Evolutionary conservation across 2,329 filamentous ascomycete species (phyloP).

Genomic region (Clarireedia hainanense): DNA sequence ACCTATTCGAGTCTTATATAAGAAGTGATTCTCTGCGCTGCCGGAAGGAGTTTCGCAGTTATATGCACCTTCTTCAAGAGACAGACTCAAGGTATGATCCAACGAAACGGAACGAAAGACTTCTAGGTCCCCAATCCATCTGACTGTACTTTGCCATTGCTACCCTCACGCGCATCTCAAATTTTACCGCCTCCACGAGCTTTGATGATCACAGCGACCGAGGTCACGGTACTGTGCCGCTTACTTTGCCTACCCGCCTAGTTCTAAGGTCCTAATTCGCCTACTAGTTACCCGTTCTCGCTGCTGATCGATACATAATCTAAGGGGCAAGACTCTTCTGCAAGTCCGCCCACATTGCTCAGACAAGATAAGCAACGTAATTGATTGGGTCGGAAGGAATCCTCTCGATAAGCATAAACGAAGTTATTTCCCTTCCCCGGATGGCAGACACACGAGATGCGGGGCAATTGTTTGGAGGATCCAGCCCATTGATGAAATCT

Average conservation of each 20-base stretch:
- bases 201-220: background rate
- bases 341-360: background rate
- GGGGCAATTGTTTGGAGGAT: background rate
- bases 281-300: background rate
- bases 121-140: background rate
- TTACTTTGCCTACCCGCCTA: too few relatives aligned
- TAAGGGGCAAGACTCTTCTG: background rate
- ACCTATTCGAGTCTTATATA: too few relatives aligned
- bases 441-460: constrained; percentile 10
- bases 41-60: too few relatives aligned
- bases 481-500: background rate
- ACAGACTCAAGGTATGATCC: too few relatives aligned
- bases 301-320: background rate
- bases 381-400: background rate
- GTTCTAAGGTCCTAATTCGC: too few relatives aligned
- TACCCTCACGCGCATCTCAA: background rate
- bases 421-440: background rate
- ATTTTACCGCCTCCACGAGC: background rate
- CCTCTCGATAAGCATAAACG: background rate
- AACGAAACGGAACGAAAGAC: too few relatives aligned
- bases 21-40: too few relatives aligned
- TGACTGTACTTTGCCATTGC: background rate
- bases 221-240: too few relatives aligned
- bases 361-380: background rate
- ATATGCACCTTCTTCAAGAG: too few relatives aligned